Evolutionary conservation across 1,139 yeast species (phyloP).

Genomic region (Yamadazyma diddensiae): DNA sequence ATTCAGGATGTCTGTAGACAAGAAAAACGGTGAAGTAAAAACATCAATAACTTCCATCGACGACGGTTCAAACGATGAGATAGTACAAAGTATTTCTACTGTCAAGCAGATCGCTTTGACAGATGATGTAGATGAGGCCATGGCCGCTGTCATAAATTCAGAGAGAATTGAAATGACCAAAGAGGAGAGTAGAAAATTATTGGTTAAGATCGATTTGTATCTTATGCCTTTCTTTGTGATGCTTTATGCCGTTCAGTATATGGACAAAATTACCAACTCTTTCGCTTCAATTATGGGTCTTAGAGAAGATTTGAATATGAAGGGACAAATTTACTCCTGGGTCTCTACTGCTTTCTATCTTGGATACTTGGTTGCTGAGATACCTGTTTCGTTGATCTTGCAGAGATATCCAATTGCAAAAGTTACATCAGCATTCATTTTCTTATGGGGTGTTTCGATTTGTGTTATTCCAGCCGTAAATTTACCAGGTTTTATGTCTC

Average conservation of each 20-base stretch:
- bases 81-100: slow-evolving; percentile 25
- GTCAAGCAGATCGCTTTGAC: too few species aligned
- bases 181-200: slow-evolving; percentile 14
- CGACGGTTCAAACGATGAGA: slow-evolving; percentile 8
- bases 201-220: slow-evolving; percentile 49
- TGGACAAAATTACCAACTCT: slow-evolving; percentile 48
- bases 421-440: slow-evolving; percentile 39
- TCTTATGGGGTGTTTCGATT: slow-evolving; percentile 50
- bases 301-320: slow-evolving; percentile 19
- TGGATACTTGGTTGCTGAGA: slow-evolving; percentile 49
- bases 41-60: too few species aligned
- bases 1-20: too few species aligned
- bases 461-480: slow-evolving; percentile 40
- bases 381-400: slow-evolving; percentile 49
- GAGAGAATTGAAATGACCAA: slow-evolving; percentile 7
- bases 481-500: slow-evolving; percentile 47
- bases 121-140: too few species aligned
- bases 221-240: slow-evolving; percentile 54
- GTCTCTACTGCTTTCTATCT: slow-evolving; percentile 57
- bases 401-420: slow-evolving; percentile 55
- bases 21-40: too few species aligned
- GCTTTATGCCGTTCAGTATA: slow-evolving; percentile 26
- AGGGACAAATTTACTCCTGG: slow-evolving; percentile 35
- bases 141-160: too few species aligned
- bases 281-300: slow-evolving; percentile 25